These are phyloP conservation scores for Neophaeococcomyces mojaviensis DNA, from an alignment of 2,329 filamentous ascomycete species.

Conservation along the genomic window DNA sequence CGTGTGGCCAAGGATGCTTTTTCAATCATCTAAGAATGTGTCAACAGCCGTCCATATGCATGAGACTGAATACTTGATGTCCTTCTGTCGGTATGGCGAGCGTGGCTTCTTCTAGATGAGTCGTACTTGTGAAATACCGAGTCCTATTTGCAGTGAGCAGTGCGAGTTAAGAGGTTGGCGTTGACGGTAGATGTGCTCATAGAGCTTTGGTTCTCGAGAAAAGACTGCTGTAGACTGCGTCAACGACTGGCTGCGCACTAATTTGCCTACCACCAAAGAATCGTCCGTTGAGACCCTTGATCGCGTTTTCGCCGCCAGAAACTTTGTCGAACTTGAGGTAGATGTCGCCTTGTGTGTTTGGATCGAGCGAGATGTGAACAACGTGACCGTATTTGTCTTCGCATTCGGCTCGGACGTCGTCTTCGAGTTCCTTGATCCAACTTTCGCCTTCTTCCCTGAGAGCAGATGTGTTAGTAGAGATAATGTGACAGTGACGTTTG, in stretches of 20 bases:
- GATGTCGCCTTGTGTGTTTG: slow-evolving; percentile 89
- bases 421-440: slow-evolving; percentile 91
- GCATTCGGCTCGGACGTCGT: slow-evolving; percentile 87
- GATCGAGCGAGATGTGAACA: slow-evolving; percentile 91
- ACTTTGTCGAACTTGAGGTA: slow-evolving; percentile 98
- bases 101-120: no score
- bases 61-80: no score
- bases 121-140: no score
- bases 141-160: no score
- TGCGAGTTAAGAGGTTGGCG: no score
- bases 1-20: no score
- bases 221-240: slow-evolving; percentile 96
- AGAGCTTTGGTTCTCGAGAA: slow-evolving; percentile 64
- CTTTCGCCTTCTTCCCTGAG: slow-evolving; percentile 71
- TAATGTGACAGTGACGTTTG: no score
- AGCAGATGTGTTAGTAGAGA: no score
- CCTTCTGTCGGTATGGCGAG: no score
- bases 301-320: slow-evolving; percentile 90
- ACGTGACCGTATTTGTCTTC: slow-evolving; percentile 94
- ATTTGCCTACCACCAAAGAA: slow-evolving; percentile 92
- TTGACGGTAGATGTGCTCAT: slow-evolving; percentile 4
- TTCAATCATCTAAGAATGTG: no score
- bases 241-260: slow-evolving; percentile 89
- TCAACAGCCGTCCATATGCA: no score
- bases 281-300: slow-evolving; percentile 93